These are phyloP conservation scores for Vanrija pseudolonga DNA, from an alignment of 1,284 basidiomycete species.

Conservation along the genomic window DNA sequence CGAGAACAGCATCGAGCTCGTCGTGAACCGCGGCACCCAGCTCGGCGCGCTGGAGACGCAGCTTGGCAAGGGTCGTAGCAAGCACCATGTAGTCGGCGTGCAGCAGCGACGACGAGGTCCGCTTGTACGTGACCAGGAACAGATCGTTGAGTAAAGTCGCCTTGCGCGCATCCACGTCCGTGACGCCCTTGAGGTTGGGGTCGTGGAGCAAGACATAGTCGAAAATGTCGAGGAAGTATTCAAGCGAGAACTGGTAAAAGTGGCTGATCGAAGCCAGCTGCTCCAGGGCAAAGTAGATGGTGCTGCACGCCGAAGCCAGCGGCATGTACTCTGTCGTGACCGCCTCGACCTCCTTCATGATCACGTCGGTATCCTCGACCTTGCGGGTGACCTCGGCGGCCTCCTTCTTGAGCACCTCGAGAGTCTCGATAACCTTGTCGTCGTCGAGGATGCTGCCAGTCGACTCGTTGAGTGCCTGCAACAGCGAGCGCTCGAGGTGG, in stretches of 20 bases:
- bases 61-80: conserved; percentile 82
- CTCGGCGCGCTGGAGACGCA: conserved; percentile 67
- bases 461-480: conserved; percentile 96
- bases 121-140: conserved; percentile 82
- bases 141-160: conserved; percentile 84
- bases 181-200: conserved; percentile 74
- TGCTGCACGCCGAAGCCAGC: conserved; percentile 91
- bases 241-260: conserved; percentile 98
- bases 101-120: conserved; percentile 85
- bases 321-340: conserved; percentile 94
- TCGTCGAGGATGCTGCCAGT: conserved; percentile 97
- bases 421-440: conserved; percentile 96
- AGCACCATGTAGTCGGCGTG: conserved; percentile 90
- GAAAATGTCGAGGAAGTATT: conserved; percentile 98
- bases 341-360: conserved; percentile 94
- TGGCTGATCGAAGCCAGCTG: conserved; percentile 92
- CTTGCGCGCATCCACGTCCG: conserved; percentile 70
- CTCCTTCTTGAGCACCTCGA: conserved; percentile 95
- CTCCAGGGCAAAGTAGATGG: conserved; percentile 95
- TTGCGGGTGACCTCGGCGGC: conserved; percentile 94
- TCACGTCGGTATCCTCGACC: conserved; percentile 93
- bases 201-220: conserved; percentile 90
- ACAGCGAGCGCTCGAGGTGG: conserved; percentile 85
- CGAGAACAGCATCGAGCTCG: conserved; percentile 85
- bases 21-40: conserved; percentile 67